These are phyloP conservation scores for Plasmopara halstedii DNA, from an alignment of 352 stramenopile genomes.

Conservation along the genomic window DNA sequence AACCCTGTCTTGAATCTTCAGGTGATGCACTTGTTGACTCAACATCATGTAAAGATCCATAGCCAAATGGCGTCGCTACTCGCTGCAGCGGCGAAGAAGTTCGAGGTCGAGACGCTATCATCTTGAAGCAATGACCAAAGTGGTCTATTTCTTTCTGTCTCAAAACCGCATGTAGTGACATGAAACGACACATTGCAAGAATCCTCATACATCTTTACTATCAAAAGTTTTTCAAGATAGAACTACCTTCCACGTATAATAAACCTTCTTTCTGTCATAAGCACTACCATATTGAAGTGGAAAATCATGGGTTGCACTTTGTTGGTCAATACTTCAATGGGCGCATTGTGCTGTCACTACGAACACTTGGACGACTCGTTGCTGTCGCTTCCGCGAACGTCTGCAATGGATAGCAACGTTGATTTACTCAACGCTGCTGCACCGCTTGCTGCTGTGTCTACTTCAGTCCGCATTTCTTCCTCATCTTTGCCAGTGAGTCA, in stretches of 20 bases:
- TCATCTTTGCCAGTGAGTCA: constrained; percentile 24
- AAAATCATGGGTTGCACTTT: background rate
- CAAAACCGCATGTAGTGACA: constrained; percentile 9
- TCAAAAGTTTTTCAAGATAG: background rate
- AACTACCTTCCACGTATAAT: constrained; percentile 1
- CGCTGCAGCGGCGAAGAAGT: constrained; percentile 17
- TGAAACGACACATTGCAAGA: constrained; percentile 10
- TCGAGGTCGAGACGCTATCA: too few species aligned
- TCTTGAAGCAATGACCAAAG: constrained; percentile 18
- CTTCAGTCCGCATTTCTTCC: constrained; percentile 3
- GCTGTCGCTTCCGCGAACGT: constrained; percentile 26
- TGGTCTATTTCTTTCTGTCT: background rate
- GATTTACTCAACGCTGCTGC: constrained; percentile 23
- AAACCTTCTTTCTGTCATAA: background rate
- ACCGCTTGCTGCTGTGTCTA: background rate
- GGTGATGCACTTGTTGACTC: constrained; percentile 5
- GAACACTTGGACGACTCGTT: constrained; percentile 66
- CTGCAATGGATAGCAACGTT: constrained; percentile 18
- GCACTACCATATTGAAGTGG: constrained; percentile 15
- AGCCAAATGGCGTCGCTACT: constrained; percentile 66
- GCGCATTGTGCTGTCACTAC: constrained; percentile 58
- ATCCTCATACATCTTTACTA: too few species aligned
- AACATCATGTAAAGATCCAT: constrained; percentile 38
- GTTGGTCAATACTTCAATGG: constrained; percentile 31
- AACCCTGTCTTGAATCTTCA: constrained; percentile 18